Percentiles rank a stretch among this genome's conserved stretches.
Conservation (phyloP, 768 basidiomycete genomes). For the Leccinum sublutescens region DNA sequence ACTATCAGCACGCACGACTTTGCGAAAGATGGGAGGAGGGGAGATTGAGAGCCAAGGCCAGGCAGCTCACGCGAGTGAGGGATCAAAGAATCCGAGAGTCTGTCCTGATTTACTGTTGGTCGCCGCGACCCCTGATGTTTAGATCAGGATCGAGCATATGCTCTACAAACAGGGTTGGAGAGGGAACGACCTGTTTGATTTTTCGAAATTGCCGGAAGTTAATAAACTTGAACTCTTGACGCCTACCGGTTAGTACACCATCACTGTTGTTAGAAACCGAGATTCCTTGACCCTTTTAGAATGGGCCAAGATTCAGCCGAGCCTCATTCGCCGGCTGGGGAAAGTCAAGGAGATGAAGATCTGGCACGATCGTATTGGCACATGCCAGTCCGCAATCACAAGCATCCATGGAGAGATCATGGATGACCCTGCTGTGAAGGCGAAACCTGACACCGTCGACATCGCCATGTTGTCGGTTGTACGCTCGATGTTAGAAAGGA, state of each 20-base stretch:
- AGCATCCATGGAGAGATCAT: neutral
- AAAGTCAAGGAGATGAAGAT: neutral
- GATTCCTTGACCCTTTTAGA: neutral
- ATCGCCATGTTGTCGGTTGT: constrained; percentile 1
- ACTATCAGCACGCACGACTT: constrained; percentile 7
- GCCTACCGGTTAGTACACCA: constrained; percentile 5
- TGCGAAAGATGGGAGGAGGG: constrained; percentile 1
- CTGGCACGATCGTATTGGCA: neutral
- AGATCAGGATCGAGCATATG: neutral
- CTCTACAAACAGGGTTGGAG: constrained; percentile 5
- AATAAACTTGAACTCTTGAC: constrained; percentile 5
- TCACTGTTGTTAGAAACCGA: too few species aligned
- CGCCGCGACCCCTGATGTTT: neutral
- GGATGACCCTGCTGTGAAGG: neutral
- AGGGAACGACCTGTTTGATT: too few species aligned
- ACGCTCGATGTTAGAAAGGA: neutral
- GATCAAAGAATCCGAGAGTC: constrained; percentile 3
- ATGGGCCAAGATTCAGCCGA: constrained; percentile 9
- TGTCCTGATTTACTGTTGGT: neutral
- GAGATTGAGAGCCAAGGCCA: neutral
- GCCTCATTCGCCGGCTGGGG: neutral
- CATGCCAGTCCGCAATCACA: too few species aligned
- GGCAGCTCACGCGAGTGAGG: constrained; percentile 1
- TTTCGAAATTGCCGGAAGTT: constrained; percentile 9
- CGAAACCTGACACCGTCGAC: constrained; percentile 4